Conservation (phyloP, 352 stramenopile genomes). For the Globisporangium spinosum region DNA sequence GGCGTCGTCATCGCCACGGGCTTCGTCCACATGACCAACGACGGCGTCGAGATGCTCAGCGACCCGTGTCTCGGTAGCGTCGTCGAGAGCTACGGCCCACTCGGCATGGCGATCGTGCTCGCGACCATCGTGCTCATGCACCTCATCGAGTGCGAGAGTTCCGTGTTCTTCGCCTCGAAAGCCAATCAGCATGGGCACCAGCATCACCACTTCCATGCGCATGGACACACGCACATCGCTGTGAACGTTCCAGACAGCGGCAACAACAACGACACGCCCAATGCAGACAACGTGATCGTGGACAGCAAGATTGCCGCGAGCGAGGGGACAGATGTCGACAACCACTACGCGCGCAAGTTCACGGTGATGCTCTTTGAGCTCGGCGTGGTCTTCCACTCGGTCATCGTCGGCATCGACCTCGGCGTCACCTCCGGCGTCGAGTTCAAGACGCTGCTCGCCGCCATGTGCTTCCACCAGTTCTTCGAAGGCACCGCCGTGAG, state of each 20-base stretch:
- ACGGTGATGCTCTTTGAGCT: slow-evolving; percentile 49
- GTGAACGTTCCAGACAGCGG: not conserved
- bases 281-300: not conserved
- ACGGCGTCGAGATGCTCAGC: slow-evolving; percentile 51
- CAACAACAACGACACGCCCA: slow-evolving; percentile 20
- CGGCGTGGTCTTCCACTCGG: slow-evolving; percentile 59
- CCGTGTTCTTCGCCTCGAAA: slow-evolving; percentile 42
- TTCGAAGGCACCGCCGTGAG: slow-evolving; percentile 68
- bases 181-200: not conserved
- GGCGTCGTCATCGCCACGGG: slow-evolving; percentile 65
- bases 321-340: slow-evolving; percentile 18
- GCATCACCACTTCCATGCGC: slow-evolving; percentile 24
- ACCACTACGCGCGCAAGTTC: slow-evolving; percentile 34
- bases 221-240: slow-evolving; percentile 25
- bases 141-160: too few relatives aligned
- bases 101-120: slow-evolving; percentile 57
- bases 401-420: slow-evolving; percentile 66
- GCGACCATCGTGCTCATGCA: too few relatives aligned
- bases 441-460: slow-evolving; percentile 60
- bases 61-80: slow-evolving; percentile 50
- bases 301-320: not conserved
- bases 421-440: slow-evolving; percentile 40
- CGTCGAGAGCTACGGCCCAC: slow-evolving; percentile 47
- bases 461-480: slow-evolving; percentile 76
- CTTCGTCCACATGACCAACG: slow-evolving; percentile 74